These are phyloP conservation scores for Nemania bipapillata DNA, from an alignment of 2,329 filamentous ascomycete species.

Conservation along the genomic window DNA sequence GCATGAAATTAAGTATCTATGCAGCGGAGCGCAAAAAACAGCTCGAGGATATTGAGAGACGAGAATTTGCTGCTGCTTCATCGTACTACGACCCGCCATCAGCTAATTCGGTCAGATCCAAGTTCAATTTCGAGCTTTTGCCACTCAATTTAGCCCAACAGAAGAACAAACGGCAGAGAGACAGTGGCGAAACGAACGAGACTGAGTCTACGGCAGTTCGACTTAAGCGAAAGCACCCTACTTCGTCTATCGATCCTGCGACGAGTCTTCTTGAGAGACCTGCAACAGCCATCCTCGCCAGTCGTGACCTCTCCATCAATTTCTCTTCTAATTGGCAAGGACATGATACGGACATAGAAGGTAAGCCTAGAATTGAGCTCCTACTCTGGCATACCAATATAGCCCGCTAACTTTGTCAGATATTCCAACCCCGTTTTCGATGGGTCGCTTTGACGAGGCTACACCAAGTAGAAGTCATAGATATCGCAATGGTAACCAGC, in stretches of 20 bases:
- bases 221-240: slow-evolving; percentile 34
- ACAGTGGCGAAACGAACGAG: slow-evolving; percentile 45
- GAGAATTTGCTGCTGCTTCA: slow-evolving; percentile 28
- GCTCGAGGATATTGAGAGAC: slow-evolving; percentile 3
- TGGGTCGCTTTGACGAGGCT: not conserved
- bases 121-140: slow-evolving; percentile 48
- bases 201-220: slow-evolving; percentile 38
- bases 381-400: not conserved
- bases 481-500: not conserved
- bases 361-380: slow-evolving; percentile 6
- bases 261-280: slow-evolving; percentile 32
- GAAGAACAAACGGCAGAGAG: slow-evolving; percentile 43
- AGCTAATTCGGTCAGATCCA: slow-evolving; percentile 34
- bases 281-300: slow-evolving; percentile 16
- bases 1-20: slow-evolving; percentile 12
- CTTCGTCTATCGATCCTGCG: slow-evolving; percentile 6
- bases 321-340: slow-evolving; percentile 23
- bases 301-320: slow-evolving; percentile 26
- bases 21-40: slow-evolving; percentile 14
- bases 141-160: slow-evolving; percentile 44
- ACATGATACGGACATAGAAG: not conserved
- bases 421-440: slow-evolving; percentile 10
- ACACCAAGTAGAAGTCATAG: not conserved
- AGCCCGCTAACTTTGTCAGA: slow-evolving; percentile 10
- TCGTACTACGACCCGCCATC: slow-evolving; percentile 31